Conservation (phyloP, 1,139 yeast genomes). For the Scheffersomyces illinoinensis region DNA sequence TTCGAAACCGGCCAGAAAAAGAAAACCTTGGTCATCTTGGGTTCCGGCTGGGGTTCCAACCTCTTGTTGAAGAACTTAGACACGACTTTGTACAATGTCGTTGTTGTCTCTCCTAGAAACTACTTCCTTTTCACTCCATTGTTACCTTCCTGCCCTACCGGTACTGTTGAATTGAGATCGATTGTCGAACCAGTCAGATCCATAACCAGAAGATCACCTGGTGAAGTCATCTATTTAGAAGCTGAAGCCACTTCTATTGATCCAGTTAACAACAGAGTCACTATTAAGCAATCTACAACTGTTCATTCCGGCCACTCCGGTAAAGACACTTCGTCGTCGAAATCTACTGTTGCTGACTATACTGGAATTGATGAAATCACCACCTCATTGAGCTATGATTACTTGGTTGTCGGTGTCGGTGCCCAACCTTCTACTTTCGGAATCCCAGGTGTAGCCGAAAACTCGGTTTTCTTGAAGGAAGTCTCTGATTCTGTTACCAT, state of each 20-base stretch:
- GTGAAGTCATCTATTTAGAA: constrained; percentile 83
- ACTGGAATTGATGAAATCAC: constrained; percentile 45
- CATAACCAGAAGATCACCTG: constrained; percentile 59
- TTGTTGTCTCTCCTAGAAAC: constrained; percentile 90
- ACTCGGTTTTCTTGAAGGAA: constrained; percentile 85
- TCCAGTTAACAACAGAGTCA: constrained; percentile 60
- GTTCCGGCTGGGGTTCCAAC: constrained; percentile 94
- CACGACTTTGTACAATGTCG: constrained; percentile 82
- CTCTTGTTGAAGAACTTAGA: constrained; percentile 82
- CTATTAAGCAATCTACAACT: constrained; percentile 56
- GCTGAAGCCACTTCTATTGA: constrained; percentile 89
- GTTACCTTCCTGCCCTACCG: constrained; percentile 92
- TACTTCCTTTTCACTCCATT: constrained; percentile 93
- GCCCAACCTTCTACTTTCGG: constrained; percentile 92
- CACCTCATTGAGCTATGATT: constrained; percentile 64
- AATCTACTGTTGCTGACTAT: constrained; percentile 45
- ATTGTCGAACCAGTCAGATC: constrained; percentile 84
- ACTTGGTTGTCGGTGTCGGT: constrained; percentile 86
- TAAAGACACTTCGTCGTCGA: constrained; percentile 53
- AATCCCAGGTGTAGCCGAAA: constrained; percentile 88
- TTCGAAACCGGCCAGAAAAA: constrained; percentile 72
- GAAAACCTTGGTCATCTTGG: constrained; percentile 86
- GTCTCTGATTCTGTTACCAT: constrained; percentile 79
- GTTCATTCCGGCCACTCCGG: constrained; percentile 56
- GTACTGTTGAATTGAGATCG: constrained; percentile 87